Evolutionary conservation across 345 rosid genomes (phyloP), one percentile per base, ranked within the genome.

Genomic region (Garcia nutans): DNA sequence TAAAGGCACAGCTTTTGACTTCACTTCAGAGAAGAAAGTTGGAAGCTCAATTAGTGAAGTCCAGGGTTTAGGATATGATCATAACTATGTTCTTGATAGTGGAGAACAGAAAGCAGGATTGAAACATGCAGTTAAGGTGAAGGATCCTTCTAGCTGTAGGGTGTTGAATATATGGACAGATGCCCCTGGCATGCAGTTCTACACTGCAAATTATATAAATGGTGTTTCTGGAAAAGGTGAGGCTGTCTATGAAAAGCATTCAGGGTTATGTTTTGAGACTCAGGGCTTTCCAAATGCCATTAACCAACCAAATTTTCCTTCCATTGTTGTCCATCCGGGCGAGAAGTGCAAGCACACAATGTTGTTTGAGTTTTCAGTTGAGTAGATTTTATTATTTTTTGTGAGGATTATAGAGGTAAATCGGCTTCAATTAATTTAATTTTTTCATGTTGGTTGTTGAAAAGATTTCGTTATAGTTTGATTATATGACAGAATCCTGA

Each of bases 261-360:
- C 95, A 0, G 97, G 93, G 19, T 81, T 89, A 47, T 94, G 97
- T 86, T 82, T 92, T 84, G 97, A 94, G 91, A 92, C 97, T 0
- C 97, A 89, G 41, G 97, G 98, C n/a, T 94, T 86, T 71, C 97
- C 97, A 0, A 94, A 92, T 73, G 90, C 97, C 62, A 82, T 94
- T 10, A 92, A 89, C 81, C 90, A 87, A 67, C 80, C 83, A 11
- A 89, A 88, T 78, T 94, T 94, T 76, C 98, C 97, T 3, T 83
- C 95, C 0, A 75, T 92, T 41, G 85, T 94, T 60, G 88, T 91
- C 68, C 89, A 80, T 73, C 92, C 95, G 22, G 93, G 97, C 55
- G 84, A 88, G 78, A 89, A 84, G 82, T 92, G 92, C 79, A 74
- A 70, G 69, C 95, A 91, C 76, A 75, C 92, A 3, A 94, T 92